Conservation (phyloP, 192 early-diverging fungal species). For the Rhizoclosmatium sp. region DNA sequence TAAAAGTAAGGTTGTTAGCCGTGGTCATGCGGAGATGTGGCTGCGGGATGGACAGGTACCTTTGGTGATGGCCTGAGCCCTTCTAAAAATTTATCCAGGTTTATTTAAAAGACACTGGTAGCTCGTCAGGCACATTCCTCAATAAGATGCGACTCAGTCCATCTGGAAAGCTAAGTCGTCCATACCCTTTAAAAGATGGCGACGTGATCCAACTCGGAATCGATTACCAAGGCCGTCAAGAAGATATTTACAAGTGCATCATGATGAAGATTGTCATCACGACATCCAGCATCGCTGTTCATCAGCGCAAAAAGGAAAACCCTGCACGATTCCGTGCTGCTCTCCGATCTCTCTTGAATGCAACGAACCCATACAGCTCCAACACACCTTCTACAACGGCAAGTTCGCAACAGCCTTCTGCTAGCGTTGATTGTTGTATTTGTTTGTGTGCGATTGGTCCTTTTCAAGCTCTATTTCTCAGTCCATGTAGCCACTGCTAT, state of each 20-base stretch:
- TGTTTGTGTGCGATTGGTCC: slow-evolving; percentile 63
- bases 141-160: slow-evolving; percentile 86
- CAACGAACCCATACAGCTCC: slow-evolving; percentile 54
- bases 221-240: slow-evolving; percentile 89
- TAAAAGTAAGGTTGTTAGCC: slow-evolving; percentile 82
- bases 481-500: slow-evolving; percentile 70
- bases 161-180: slow-evolving; percentile 74
- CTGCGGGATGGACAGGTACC: slow-evolving; percentile 60
- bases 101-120: slow-evolving; percentile 88
- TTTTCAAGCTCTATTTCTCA: slow-evolving; percentile 68
- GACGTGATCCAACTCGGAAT: slow-evolving; percentile 95
- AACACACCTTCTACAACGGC: slow-evolving; percentile 1
- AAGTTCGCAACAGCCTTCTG: slow-evolving; percentile 19
- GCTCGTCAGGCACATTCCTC: slow-evolving; percentile 86
- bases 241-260: slow-evolving; percentile 95
- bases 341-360: slow-evolving; percentile 47
- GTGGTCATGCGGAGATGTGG: slow-evolving; percentile 88
- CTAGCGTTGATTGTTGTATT: slow-evolving; percentile 64
- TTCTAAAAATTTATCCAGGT: slow-evolving; percentile 58
- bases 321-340: slow-evolving; percentile 45
- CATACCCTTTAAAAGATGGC: slow-evolving; percentile 72
- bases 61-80: slow-evolving; percentile 21
- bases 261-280: slow-evolving; percentile 71
- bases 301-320: slow-evolving; percentile 40
- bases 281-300: slow-evolving; percentile 37